These are phyloP conservation scores for Globisporangium canariense DNA, from an alignment of 352 stramenopile species.

Conservation along the genomic window DNA sequence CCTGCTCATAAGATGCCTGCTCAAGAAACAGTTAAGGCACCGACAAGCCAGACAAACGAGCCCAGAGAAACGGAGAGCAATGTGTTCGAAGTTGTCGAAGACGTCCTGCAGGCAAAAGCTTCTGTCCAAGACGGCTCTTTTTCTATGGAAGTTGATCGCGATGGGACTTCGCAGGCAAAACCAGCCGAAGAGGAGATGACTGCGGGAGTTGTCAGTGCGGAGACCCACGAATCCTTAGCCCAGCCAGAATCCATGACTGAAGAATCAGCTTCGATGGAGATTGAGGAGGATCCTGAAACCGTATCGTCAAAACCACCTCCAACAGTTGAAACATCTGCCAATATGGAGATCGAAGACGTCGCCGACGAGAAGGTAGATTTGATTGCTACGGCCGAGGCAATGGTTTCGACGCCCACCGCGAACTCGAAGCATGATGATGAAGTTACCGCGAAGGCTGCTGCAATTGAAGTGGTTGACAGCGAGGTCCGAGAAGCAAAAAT, in stretches of 20 bases:
- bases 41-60: neutral
- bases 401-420: neutral
- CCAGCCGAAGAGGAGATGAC: neutral
- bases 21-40: neutral
- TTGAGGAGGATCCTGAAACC: too few relatives aligned
- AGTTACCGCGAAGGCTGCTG: neutral
- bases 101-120: neutral
- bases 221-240: neutral
- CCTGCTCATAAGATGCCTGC: neutral
- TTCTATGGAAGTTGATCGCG: neutral
- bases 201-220: neutral
- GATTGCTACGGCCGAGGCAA: neutral
- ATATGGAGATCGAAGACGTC: neutral
- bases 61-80: neutral
- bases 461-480: conserved; percentile 2
- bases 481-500: conserved; percentile 12
- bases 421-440: neutral
- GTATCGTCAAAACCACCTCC: neutral
- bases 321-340: neutral
- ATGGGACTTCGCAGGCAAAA: neutral
- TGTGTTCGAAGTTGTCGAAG: neutral
- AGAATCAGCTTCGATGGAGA: neutral
- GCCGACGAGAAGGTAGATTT: neutral
- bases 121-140: neutral
- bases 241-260: neutral